Base-by-base conservation (phyloP, 371 early-diverging fungal genomes). In the Mucor velutinosus region DNA sequence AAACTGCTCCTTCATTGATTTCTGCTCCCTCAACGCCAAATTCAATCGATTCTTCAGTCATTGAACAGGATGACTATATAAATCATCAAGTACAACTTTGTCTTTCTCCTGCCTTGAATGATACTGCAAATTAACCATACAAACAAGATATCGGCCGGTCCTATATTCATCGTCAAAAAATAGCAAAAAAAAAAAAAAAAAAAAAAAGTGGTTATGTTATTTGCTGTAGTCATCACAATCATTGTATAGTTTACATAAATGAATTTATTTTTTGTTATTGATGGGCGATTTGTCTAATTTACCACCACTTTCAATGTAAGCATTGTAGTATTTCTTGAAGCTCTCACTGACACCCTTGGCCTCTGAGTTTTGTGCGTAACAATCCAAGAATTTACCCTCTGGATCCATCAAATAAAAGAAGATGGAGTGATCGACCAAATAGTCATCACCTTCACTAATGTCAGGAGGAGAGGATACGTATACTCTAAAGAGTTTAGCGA, bases 391-490 rank as follows among this genome's bases (percentile, higher is more conserved):
- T 69, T 89, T 79, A 61, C 98, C 98, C 45, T 94, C 86, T 12
- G 95, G 97, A 66, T 93, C 94, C 91, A 99, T 94, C 29, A 99
- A 81, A 72, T 97, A 99, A 69, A 97, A 95, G 83, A 97, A 99
- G 75, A 98, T 98, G 49, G 97, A 95, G 77, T 99, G 99, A 69
- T 99, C 99, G 8, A 99, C 98, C 37, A 99, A 75, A 68, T 99
- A 99, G 71, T 99, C 98, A 61, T 94, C 91, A 17, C 91, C 94
- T 39, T 90, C 91, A 23, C 89, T 86, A 49, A 94, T 93, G 47
- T 92, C 87, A 23, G 97, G 97, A 39, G 97, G 87, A 78, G 92
- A 87, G 66, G 86, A 83, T 59, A 94, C 95, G 79, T 99, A 99
- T 37, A 99, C 93, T 17, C 99, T 90, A 77, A 95, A 99, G 0